Evolutionary conservation across 139 green algal genomes (phyloP).

Genomic region (Tetradesmus lagerheimii): DNA sequence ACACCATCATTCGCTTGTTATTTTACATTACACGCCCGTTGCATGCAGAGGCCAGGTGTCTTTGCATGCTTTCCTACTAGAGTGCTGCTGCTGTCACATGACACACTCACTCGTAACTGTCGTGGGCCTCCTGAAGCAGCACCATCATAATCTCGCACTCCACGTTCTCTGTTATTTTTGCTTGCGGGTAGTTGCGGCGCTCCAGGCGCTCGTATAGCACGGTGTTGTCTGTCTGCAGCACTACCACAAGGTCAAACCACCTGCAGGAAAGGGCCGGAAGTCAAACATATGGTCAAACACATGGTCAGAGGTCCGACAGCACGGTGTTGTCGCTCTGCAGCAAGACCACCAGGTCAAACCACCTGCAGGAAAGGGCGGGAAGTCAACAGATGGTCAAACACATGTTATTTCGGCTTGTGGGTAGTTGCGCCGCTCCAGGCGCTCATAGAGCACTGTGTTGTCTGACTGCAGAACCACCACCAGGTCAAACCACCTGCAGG

Average conservation of each 20-base stretch:
- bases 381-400: background rate
- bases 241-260: slow-evolving; percentile 98
- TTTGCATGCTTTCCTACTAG: too few species aligned
- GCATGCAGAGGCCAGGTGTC: too few species aligned
- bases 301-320: slow-evolving; percentile 65
- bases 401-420: background rate
- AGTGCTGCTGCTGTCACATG: background rate
- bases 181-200: slow-evolving; percentile 75
- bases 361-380: slow-evolving; percentile 67
- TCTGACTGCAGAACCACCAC: slow-evolving; percentile 96
- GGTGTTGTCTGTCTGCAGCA: slow-evolving; percentile 95
- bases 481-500: slow-evolving; percentile 94
- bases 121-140: slow-evolving; percentile 92
- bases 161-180: slow-evolving; percentile 96
- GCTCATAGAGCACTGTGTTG: slow-evolving; percentile 92
- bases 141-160: slow-evolving; percentile 99
- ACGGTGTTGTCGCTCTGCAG: slow-evolving; percentile 93
- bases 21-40: too few species aligned
- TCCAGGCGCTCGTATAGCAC: slow-evolving; percentile 86
- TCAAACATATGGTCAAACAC: background rate
- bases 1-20: too few species aligned
- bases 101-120: slow-evolving; percentile 89
- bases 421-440: slow-evolving; percentile 72
- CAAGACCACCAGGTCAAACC: slow-evolving; percentile 98
- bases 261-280: slow-evolving; percentile 53